Conservation (phyloP, 2,329 filamentous ascomycete species). For the Xylariaceae sp. region DNA sequence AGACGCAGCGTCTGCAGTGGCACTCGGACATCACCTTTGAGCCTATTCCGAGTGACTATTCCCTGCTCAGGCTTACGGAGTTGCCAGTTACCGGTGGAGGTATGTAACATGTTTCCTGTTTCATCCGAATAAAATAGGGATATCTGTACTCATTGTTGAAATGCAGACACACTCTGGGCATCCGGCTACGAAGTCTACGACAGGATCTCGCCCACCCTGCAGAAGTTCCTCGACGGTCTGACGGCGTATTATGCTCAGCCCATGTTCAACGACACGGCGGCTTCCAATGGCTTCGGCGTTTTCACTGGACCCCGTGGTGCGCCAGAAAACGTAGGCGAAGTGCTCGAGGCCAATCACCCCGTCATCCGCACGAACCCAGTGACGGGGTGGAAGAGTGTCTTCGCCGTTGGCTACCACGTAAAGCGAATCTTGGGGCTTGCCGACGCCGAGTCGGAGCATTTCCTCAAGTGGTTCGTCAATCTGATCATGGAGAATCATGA, state of each 20-base stretch:
- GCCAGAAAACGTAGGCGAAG: conserved; percentile 52
- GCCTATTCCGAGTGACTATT: conserved; percentile 54
- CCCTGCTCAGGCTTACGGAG: conserved; percentile 45
- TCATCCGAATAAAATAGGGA: not conserved
- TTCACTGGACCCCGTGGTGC: conserved; percentile 48
- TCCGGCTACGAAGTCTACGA: conserved; percentile 49
- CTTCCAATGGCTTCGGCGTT: conserved; percentile 39
- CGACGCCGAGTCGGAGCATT: conserved; percentile 19
- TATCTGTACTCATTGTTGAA: not conserved
- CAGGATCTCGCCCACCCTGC: conserved; percentile 45
- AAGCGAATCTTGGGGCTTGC: conserved; percentile 25
- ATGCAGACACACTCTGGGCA: conserved; percentile 43
- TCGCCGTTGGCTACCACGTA: conserved; percentile 30
- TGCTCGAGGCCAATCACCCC: conserved; percentile 51
- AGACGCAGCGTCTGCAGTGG: conserved; percentile 46
- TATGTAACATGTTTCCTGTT: conserved; percentile 20
- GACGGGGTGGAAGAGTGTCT: conserved; percentile 58
- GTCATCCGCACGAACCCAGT: conserved; percentile 62
- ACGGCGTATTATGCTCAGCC: conserved; percentile 45
- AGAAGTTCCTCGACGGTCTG: conserved; percentile 45
- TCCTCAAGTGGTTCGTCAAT: conserved; percentile 27
- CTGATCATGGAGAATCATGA: conserved; percentile 31
- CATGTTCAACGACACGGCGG: conserved; percentile 38
- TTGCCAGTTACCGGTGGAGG: conserved; percentile 45
- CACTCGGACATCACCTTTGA: conserved; percentile 59